Evolutionary conservation across 257 asterid species (phyloP).

Genomic region (Echites panduratus): DNA sequence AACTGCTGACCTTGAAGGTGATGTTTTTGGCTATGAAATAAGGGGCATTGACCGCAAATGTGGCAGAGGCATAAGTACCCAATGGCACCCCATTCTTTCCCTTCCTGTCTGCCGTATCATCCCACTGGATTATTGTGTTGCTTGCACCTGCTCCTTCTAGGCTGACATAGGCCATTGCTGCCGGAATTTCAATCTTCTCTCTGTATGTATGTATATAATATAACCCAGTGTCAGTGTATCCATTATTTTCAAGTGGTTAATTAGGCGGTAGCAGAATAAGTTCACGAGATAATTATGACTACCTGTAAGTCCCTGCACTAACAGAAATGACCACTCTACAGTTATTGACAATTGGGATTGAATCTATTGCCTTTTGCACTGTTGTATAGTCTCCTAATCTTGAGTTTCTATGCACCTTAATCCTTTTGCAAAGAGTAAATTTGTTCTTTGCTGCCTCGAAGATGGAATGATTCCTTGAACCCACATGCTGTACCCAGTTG

Average conservation of each 20-base stretch:
- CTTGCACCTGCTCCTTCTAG: conserved; percentile 55
- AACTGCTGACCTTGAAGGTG: conserved; percentile 58
- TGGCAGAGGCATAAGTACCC: conserved; percentile 89
- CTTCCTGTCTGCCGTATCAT: conserved; percentile 59
- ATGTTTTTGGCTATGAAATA: conserved; percentile 73
- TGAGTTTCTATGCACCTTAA: conserved; percentile 56
- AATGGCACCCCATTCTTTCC: conserved; percentile 52
- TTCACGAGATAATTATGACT: neutral
- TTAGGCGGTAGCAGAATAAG: no score
- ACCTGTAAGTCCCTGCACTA: conserved; percentile 72
- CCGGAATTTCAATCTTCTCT: conserved; percentile 85
- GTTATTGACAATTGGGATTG: conserved; percentile 62
- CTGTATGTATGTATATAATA: conserved; percentile 23
- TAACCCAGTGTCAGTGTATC: neutral
- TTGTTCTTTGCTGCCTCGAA: conserved; percentile 50
- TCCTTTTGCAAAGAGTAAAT: conserved; percentile 49
- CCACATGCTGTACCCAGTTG: conserved; percentile 54
- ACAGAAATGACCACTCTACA: conserved; percentile 74
- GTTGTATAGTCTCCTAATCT: conserved; percentile 53
- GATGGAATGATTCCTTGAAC: conserved; percentile 46
- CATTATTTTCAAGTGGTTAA: no score
- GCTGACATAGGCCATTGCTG: conserved; percentile 66
- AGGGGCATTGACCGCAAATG: conserved; percentile 85
- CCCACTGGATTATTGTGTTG: conserved; percentile 66
- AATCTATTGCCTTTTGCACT: conserved; percentile 49